phyloP scores from a whole-genome alignment of 176 grass and related monocot genomes.

The Carex cristatella region DNA sequence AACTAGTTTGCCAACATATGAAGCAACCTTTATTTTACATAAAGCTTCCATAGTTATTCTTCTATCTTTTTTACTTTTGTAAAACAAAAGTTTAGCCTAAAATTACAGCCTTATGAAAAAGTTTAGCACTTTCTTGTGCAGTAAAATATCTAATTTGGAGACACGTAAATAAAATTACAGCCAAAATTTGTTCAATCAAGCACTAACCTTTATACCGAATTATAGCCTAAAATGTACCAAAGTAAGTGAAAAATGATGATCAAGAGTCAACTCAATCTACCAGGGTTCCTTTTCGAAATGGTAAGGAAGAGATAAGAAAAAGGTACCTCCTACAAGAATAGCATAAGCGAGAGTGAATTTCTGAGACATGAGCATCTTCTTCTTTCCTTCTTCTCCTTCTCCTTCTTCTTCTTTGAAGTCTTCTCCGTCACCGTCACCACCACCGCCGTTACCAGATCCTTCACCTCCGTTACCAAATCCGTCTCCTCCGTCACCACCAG shows the following conservation, averaged over 20 bases:
- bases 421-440: neutral
- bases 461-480: conserved; percentile 20
- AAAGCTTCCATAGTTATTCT: neutral
- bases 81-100: too few relatives aligned
- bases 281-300: too few relatives aligned
- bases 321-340: conserved; percentile 73
- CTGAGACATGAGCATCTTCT: conserved; percentile 80
- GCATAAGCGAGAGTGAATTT: conserved; percentile 85
- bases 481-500: conserved; percentile 18
- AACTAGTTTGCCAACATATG: neutral
- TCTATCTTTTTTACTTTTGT: neutral
- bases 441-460: neutral
- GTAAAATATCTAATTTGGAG: too few relatives aligned
- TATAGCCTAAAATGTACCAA: too few relatives aligned
- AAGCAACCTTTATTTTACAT: neutral
- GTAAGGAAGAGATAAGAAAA: neutral
- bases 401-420: conserved; percentile 13
- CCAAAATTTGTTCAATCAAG: too few relatives aligned
- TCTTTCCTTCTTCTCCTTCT: conserved; percentile 17
- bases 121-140: too few relatives aligned
- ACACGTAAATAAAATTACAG: too few relatives aligned
- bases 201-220: too few relatives aligned
- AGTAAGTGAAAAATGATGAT: too few relatives aligned
- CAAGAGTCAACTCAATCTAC: too few relatives aligned
- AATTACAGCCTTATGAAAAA: too few relatives aligned